phyloP scores from a whole-genome alignment of 2,329 filamentous ascomycete genomes.

The Fonsecaea multimorphosa region DNA sequence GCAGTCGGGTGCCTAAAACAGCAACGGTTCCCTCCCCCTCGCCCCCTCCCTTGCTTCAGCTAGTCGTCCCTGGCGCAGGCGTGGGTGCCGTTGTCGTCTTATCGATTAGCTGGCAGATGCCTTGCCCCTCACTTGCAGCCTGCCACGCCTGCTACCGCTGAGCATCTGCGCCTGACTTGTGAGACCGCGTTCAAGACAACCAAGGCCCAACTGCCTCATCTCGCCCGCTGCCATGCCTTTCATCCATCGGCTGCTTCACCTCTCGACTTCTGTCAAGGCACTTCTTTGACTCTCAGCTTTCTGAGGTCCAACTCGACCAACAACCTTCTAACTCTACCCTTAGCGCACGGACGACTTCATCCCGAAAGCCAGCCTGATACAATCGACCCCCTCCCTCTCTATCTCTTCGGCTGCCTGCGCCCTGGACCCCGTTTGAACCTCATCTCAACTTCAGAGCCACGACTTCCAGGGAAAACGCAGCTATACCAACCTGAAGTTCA shows the following conservation, averaged over 20 bases:
- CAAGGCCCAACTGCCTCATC: not conserved
- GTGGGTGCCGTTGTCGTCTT: not conserved
- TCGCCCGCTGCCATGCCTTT: not conserved
- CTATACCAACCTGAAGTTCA: not conserved
- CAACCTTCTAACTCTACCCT: not conserved
- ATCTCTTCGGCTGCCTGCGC: conserved; percentile 22
- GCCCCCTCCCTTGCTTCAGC: not conserved
- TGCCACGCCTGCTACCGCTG: conserved; percentile 9
- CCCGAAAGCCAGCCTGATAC: conserved; percentile 8
- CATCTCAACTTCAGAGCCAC: conserved; percentile 5
- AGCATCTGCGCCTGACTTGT: conserved; percentile 8
- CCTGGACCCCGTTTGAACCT: conserved; percentile 18
- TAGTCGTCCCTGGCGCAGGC: not conserved
- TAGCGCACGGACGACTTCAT: not conserved
- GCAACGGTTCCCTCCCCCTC: too few species aligned
- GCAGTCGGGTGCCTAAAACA: not conserved
- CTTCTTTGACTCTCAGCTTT: not conserved
- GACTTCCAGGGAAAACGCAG: not conserved
- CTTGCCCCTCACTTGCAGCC: conserved; percentile 11
- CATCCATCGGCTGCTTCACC: not conserved
- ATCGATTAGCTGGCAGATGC: conserved; percentile 10
- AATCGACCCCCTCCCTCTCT: conserved; percentile 11
- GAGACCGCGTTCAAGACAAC: conserved; percentile 13
- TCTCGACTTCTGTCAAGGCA: not conserved
- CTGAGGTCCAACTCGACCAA: not conserved